A percentile compares a stretch with the other conserved stretches of the same genome.
phyloP scores from a whole-genome alignment of 1,139 yeast genomes.

The Yamadazyma taylorii region DNA sequence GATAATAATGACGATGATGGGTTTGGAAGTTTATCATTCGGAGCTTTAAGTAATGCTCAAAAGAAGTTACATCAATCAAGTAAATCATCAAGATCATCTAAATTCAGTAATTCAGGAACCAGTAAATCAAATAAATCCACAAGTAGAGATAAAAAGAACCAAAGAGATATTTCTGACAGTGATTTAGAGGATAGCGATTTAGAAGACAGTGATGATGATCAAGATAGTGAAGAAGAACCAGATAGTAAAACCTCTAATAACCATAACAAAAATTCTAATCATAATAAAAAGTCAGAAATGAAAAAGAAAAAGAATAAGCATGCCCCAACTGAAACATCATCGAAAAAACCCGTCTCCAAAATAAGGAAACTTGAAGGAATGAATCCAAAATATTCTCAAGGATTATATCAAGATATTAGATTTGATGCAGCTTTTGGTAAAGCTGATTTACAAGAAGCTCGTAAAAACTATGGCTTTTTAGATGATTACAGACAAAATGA shows the following conservation, averaged over 20 bases:
- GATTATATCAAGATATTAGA: conserved; percentile 73
- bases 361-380: conserved; percentile 78
- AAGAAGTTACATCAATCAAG: conserved; percentile 29
- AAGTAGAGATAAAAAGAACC: neutral
- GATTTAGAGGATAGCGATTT: neutral
- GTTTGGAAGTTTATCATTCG: conserved; percentile 52
- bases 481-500: conserved; percentile 83
- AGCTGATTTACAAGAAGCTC: conserved; percentile 63
- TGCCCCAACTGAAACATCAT: conserved; percentile 75
- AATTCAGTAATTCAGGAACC: no score
- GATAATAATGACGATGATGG: conserved; percentile 35
- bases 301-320: conserved; percentile 69
- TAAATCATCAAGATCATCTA: neutral
- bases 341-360: conserved; percentile 69
- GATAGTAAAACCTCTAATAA: conserved; percentile 14
- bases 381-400: conserved; percentile 39
- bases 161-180: no score
- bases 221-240: conserved; percentile 9
- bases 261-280: conserved; percentile 13
- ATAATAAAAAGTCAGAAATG: conserved; percentile 27
- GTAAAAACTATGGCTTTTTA: conserved; percentile 79
- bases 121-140: neutral
- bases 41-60: conserved; percentile 60
- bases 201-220: neutral
- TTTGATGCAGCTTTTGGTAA: conserved; percentile 89